phyloP scores from a whole-genome alignment of 257 asterid species.

The Osmanthus fragrans region DNA sequence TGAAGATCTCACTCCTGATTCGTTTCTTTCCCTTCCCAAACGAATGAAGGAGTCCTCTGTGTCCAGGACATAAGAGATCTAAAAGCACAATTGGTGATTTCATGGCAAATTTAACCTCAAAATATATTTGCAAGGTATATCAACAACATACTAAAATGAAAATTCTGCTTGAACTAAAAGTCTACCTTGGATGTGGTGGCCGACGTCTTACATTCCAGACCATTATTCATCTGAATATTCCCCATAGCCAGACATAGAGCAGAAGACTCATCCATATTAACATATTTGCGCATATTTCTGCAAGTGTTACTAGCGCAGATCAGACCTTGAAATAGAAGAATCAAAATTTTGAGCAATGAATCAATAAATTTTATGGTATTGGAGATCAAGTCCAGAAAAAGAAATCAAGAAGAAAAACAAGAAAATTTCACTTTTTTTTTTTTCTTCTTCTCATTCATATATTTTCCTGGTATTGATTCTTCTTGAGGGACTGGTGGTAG shows the following conservation, averaged over 20 bases:
- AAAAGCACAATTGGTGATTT: conserved; percentile 29
- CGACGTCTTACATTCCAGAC: conserved; percentile 96
- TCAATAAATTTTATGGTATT: neutral
- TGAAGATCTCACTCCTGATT: conserved; percentile 30
- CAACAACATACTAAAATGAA: neutral
- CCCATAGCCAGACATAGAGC: conserved; percentile 65
- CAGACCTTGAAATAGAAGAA: conserved; percentile 17
- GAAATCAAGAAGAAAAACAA: neutral
- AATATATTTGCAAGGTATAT: neutral
- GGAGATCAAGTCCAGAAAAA: neutral
- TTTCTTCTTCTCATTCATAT: neutral
- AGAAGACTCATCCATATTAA: conserved; percentile 50
- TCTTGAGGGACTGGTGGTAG: conserved; percentile 12
- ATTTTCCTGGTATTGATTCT: neutral
- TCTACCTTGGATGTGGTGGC: conserved; percentile 84
- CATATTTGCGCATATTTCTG: conserved; percentile 69
- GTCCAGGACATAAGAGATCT: conserved; percentile 90
- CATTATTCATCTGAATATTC: conserved; percentile 63
- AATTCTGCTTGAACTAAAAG: neutral
- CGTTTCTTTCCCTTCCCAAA: conserved; percentile 47
- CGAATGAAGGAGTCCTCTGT: conserved; percentile 91
- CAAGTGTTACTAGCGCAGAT: conserved; percentile 26
- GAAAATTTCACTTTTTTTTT: neutral
- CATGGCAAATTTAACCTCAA: conserved; percentile 6
- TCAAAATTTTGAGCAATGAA: neutral